A percentile compares a stretch with the other conserved stretches of the same genome.
phyloP scores from a whole-genome alignment of 2,329 filamentous ascomycete species.

The Podosphaera aphanis region DNA sequence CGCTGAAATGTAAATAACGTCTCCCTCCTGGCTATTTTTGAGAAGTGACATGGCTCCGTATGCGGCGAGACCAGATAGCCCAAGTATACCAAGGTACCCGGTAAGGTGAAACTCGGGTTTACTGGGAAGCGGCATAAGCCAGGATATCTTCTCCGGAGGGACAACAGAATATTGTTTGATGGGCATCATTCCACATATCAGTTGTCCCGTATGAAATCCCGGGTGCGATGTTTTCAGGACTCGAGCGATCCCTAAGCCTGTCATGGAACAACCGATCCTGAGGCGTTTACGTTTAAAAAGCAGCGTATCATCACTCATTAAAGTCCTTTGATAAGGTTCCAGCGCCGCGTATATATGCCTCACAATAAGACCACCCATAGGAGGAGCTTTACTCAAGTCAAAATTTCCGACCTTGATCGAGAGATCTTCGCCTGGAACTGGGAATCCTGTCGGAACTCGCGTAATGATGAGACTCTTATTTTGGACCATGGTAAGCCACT shows the following conservation, averaged over 20 bases:
- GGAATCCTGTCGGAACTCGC: conserved; percentile 37
- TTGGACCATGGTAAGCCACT: conserved; percentile 16
- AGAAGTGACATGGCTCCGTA: conserved; percentile 53
- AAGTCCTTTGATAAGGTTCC: conserved; percentile 64
- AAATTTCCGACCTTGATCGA: conserved; percentile 41
- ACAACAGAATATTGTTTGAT: too few relatives aligned
- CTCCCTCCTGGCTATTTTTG: conserved; percentile 48
- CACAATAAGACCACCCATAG: conserved; percentile 41
- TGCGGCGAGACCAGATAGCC: conserved; percentile 54
- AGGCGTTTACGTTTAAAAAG: too few relatives aligned
- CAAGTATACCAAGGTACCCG: too few relatives aligned
- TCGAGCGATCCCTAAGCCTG: too few relatives aligned
- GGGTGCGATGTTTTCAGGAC: too few relatives aligned
- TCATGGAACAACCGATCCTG: too few relatives aligned
- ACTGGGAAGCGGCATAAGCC: too few relatives aligned
- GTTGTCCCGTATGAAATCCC: too few relatives aligned
- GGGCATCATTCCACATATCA: too few relatives aligned
- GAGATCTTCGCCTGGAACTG: conserved; percentile 46
- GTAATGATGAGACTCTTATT: conserved; percentile 61
- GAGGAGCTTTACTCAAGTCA: conserved; percentile 30
- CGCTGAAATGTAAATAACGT: conserved; percentile 54
- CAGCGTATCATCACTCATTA: conserved; percentile 48
- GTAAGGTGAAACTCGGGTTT: too few relatives aligned
- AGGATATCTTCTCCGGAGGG: too few relatives aligned
- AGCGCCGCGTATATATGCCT: conserved; percentile 51